Conservation (phyloP, 345 rosid species). For the Eucalyptus lansdowneana region DNA sequence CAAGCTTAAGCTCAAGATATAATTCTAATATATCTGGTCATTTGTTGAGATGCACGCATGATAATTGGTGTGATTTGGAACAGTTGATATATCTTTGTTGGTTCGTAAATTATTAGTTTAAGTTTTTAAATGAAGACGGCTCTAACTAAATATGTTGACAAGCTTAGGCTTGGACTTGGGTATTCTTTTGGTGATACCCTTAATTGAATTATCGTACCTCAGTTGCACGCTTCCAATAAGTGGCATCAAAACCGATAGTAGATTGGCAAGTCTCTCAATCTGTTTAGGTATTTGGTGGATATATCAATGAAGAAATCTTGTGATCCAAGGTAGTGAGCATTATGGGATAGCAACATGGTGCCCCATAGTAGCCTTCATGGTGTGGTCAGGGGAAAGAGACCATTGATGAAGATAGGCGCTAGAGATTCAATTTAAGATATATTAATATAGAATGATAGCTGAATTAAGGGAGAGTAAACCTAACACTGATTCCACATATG, state of each 20-base stretch:
- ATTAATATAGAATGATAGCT: neutral
- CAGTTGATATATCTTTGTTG: neutral
- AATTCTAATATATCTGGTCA: too few species aligned
- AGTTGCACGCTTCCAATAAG: neutral
- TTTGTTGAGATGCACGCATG: neutral
- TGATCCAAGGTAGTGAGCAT: neutral
- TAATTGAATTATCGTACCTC: too few species aligned
- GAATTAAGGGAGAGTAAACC: neutral
- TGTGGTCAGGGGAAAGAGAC: neutral
- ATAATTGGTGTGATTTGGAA: too few species aligned
- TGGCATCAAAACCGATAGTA: neutral
- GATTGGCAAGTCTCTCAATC: neutral
- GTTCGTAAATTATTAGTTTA: neutral
- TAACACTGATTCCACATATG: rapidly evolving
- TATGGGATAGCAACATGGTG: neutral
- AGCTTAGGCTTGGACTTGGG: too few species aligned
- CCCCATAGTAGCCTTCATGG: neutral
- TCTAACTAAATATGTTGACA: too few species aligned
- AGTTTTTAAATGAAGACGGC: too few species aligned
- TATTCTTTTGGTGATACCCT: neutral
- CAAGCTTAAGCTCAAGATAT: too few species aligned
- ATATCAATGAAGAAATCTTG: neutral
- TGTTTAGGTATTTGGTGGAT: neutral
- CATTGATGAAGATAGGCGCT: neutral
- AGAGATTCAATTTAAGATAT: neutral